Conservation (phyloP, 768 basidiomycete genomes). For the Chlorophyllum brunneum region DNA sequence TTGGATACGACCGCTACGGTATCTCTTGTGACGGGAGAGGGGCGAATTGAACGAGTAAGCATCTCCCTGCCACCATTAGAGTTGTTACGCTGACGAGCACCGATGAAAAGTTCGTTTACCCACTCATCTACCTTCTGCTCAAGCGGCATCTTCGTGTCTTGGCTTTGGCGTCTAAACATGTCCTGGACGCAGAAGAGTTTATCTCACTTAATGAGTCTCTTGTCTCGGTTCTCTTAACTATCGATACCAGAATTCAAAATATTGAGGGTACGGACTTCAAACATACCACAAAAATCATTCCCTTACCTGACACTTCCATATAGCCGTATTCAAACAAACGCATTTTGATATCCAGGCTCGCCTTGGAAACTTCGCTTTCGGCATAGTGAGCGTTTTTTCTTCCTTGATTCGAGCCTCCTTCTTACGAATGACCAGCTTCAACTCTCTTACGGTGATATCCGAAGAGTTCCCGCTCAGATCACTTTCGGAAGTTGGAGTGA, state of each 20-base stretch:
- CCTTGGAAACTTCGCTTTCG: slow-evolving; percentile 33
- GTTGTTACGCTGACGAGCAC: not conserved
- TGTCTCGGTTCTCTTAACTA: slow-evolving; percentile 23
- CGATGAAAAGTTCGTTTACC: slow-evolving; percentile 26
- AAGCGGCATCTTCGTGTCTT: slow-evolving; percentile 29
- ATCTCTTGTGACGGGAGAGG: slow-evolving; percentile 28
- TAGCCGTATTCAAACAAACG: slow-evolving; percentile 33
- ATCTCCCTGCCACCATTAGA: not conserved
- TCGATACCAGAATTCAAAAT: slow-evolving; percentile 28
- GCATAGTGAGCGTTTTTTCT: slow-evolving; percentile 23
- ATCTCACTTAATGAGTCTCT: slow-evolving; percentile 25
- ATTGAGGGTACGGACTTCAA: slow-evolving; percentile 23
- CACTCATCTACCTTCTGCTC: slow-evolving; percentile 30
- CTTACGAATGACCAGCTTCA: slow-evolving; percentile 22
- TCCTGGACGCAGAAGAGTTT: slow-evolving; percentile 29
- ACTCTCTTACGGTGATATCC: slow-evolving; percentile 29
- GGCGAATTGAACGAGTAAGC: slow-evolving; percentile 32
- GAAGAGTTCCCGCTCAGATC: slow-evolving; percentile 25
- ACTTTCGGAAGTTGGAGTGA: slow-evolving; percentile 25
- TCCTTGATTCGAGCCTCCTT: not conserved
- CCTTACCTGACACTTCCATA: not conserved
- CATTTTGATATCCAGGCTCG: slow-evolving; percentile 28
- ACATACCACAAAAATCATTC: not conserved
- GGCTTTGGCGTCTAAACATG: slow-evolving; percentile 28
- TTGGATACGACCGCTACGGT: slow-evolving; percentile 30